These are phyloP conservation scores for Sanguinoderma infundibulare DNA, from an alignment of 1,284 basidiomycete species.

Conservation along the genomic window DNA sequence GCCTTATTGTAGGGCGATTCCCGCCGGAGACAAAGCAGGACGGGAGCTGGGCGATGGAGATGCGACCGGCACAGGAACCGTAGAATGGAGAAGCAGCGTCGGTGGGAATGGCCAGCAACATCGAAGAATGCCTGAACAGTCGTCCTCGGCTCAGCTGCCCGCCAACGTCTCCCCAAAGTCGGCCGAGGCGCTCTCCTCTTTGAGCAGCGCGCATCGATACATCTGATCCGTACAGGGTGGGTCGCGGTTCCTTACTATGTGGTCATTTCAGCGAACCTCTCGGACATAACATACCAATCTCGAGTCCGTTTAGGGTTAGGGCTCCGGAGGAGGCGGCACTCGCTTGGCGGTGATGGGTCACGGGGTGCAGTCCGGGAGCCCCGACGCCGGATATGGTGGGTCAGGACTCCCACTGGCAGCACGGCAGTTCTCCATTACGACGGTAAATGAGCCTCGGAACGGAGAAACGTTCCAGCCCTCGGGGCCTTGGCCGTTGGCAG, in stretches of 20 bases:
- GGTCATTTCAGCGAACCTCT: not conserved
- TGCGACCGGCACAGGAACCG: slow-evolving; percentile 27
- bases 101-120: slow-evolving; percentile 23
- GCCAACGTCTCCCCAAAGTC: slow-evolving; percentile 4
- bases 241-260: slow-evolving; percentile 18
- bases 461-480: not conserved
- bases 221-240: slow-evolving; percentile 18
- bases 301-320: slow-evolving; percentile 18
- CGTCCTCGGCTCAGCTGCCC: slow-evolving; percentile 24
- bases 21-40: slow-evolving; percentile 28
- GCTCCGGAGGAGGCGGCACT: slow-evolving; percentile 12
- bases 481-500: no score
- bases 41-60: slow-evolving; percentile 9
- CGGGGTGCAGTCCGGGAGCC: slow-evolving; percentile 18
- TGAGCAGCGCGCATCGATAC: slow-evolving; percentile 17
- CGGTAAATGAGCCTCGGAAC: slow-evolving; percentile 2
- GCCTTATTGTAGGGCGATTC: slow-evolving; percentile 20
- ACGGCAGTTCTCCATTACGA: slow-evolving; percentile 6
- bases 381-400: slow-evolving; percentile 20
- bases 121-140: slow-evolving; percentile 23
- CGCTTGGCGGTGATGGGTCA: slow-evolving; percentile 6
- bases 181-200: slow-evolving; percentile 8
- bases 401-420: not conserved
- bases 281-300: slow-evolving; percentile 24
- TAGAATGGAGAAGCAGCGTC: slow-evolving; percentile 26